Evolutionary conservation across 2,329 filamentous ascomycete species (phyloP), one percentile per base, ranked within the genome.

Genomic region (Hypoxylon sp.): DNA sequence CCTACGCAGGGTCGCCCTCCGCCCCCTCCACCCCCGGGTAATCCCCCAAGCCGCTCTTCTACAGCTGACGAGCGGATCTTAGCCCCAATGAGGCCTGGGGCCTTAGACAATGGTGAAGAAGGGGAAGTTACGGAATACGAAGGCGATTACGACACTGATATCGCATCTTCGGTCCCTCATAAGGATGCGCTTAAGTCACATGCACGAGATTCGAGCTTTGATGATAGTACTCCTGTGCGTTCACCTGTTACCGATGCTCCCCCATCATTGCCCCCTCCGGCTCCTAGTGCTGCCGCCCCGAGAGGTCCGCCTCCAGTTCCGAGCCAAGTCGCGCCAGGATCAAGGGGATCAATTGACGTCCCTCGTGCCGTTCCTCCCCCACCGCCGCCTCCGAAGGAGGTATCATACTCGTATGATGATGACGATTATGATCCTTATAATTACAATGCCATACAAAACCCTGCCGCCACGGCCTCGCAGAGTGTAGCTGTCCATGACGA

Each of bases 101-200:
- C 75, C 9, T 79, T 81, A 63, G 82, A 82, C 67, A 86, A 82
- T 32, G 90, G 91, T 13, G 90, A 89, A 25, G 91, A 91, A 65
- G 93, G 92, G 65, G 94, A 97, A 75, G 87, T 93, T 34, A 97
- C 93, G 0, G 95, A 98, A 76, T 98, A 98, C 76, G 96, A 99
- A 77, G 96, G 95, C 5, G 96, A 98, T 76, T 98, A 98, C 77
- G 96, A 98, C 74, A 98, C 96, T 5, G 96, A 98, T 77, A 98
- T 98, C 76, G 94, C 92, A 1, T 93, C 94, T n/a, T 91, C 93
- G 9, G 93, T 89, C n/a, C 93, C 92, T 61, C 93, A 97, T 79
- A 98, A 97, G 80, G 95, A 97, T 81, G 94, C 95, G 0, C 80
- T 98, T 67, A 97, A 95, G 79, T 83, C 93, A 7, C 93, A 97